Percentiles rank a stretch among this genome's conserved stretches.
Conservation (phyloP, 768 basidiomycete genomes). For the Serendipita sp. region DNA sequence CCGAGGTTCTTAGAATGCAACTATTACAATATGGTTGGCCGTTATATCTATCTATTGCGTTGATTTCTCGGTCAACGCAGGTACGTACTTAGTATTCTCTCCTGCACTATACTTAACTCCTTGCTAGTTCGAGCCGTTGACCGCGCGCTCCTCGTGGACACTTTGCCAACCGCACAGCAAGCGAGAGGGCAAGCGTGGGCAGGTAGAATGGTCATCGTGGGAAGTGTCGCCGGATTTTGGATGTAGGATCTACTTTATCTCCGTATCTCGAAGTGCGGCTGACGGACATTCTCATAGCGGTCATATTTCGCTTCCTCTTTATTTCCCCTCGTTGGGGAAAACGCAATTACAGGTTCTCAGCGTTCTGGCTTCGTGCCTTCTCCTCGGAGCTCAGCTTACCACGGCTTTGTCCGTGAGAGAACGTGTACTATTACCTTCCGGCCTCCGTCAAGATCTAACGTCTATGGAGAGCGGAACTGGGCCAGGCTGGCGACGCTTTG, state of each 20-base stretch:
- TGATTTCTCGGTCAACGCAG: slow-evolving; percentile 49
- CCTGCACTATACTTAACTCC: slow-evolving; percentile 10
- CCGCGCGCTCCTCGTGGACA: slow-evolving; percentile 81
- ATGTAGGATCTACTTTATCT: slow-evolving; percentile 34
- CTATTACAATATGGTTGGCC: slow-evolving; percentile 66
- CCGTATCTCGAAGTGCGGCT: not conserved
- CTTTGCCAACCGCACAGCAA: slow-evolving; percentile 54
- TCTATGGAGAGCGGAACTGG: slow-evolving; percentile 9
- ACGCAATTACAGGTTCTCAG: slow-evolving; percentile 72
- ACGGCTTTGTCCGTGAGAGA: slow-evolving; percentile 38
- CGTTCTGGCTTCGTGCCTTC: slow-evolving; percentile 52
- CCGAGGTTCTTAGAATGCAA: slow-evolving; percentile 26
- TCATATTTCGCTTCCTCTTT: slow-evolving; percentile 53
- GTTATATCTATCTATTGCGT: slow-evolving; percentile 52
- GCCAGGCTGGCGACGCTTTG: slow-evolving; percentile 16
- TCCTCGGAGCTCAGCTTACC: slow-evolving; percentile 48
- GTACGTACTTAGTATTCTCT: slow-evolving; percentile 19
- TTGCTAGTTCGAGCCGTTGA: slow-evolving; percentile 69
- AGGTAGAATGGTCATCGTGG: slow-evolving; percentile 77
- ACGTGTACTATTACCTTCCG: slow-evolving; percentile 39
- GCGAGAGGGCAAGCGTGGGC: slow-evolving; percentile 90
- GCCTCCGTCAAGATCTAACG: slow-evolving; percentile 17
- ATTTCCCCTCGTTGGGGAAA: slow-evolving; percentile 59
- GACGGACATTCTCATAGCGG: slow-evolving; percentile 34
- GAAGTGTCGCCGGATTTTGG: slow-evolving; percentile 76